A percentile compares a stretch with the other conserved stretches of the same genome.
phyloP scores from a whole-genome alignment of 1,139 yeast species.

The Blastobotrys buckinghamii region DNA sequence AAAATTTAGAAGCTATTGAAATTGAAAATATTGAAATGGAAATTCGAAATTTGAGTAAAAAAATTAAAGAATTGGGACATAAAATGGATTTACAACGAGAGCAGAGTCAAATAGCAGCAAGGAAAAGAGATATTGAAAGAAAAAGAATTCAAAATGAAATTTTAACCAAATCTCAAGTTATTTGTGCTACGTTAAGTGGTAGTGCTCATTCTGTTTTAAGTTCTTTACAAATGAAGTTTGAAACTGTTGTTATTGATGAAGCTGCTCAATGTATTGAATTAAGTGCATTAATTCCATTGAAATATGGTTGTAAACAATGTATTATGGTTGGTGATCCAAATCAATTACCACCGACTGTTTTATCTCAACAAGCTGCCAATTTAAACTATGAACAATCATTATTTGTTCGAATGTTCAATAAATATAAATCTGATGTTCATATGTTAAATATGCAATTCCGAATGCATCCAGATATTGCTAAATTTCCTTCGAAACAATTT shows the following conservation, averaged over 20 bases:
- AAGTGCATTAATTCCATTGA: slow-evolving; percentile 84
- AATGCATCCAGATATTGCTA: slow-evolving; percentile 92
- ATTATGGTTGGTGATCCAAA: slow-evolving; percentile 99
- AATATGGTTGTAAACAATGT: slow-evolving; percentile 87
- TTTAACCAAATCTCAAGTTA: slow-evolving; percentile 72
- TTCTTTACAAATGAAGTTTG: slow-evolving; percentile 69
- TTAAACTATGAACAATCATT: slow-evolving; percentile 83
- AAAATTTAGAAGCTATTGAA: slow-evolving; percentile 22
- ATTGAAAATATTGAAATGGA: slow-evolving; percentile 24
- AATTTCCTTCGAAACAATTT: slow-evolving; percentile 80
- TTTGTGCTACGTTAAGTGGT: slow-evolving; percentile 91
- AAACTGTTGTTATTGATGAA: slow-evolving; percentile 94
- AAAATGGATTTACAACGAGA: slow-evolving; percentile 77
- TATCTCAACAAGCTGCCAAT: slow-evolving; percentile 80
- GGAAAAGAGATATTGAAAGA: slow-evolving; percentile 75
- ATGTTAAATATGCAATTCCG: slow-evolving; percentile 93
- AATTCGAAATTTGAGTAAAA: slow-evolving; percentile 47
- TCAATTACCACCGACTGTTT: slow-evolving; percentile 97
- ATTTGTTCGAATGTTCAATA: slow-evolving; percentile 88
- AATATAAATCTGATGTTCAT: slow-evolving; percentile 54
- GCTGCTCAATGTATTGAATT: slow-evolving; percentile 97
- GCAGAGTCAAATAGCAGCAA: slow-evolving; percentile 47
- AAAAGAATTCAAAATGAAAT: slow-evolving; percentile 69
- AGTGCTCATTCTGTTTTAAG: slow-evolving; percentile 87
- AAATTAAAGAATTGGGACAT: slow-evolving; percentile 64